Evolutionary conservation across 164 flowering plant species (phyloP).

Genomic region (Warburgia ugandensis): DNA sequence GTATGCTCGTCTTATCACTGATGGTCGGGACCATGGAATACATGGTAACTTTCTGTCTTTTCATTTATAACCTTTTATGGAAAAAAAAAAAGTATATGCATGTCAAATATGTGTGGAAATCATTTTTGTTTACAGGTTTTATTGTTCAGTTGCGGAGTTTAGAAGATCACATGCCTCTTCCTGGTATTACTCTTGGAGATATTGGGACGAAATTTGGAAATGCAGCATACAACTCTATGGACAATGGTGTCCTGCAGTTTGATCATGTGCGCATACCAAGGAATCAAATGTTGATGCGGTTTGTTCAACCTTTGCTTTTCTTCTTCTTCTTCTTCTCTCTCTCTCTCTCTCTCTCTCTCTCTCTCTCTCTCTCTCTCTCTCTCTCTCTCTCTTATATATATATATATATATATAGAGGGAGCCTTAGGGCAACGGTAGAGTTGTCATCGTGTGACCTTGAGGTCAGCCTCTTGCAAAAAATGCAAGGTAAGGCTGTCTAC

Average conservation of each 20-base stretch:
- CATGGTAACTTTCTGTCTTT: constrained; percentile 42
- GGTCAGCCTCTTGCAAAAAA: too few relatives aligned
- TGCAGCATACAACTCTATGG: constrained; percentile 95
- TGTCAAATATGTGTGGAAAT: not conserved
- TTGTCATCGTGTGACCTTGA: too few relatives aligned
- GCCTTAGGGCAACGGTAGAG: too few relatives aligned
- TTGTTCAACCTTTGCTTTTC: constrained; percentile 11
- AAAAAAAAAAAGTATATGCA: not conserved
- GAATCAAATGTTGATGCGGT: constrained; percentile 96
- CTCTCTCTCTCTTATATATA: too few relatives aligned
- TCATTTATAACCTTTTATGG: not conserved
- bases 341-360: too few relatives aligned
- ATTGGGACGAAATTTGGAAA: constrained; percentile 97
- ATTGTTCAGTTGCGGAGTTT: constrained; percentile 90
- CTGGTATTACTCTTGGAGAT: constrained; percentile 90
- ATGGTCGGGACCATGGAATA: constrained; percentile 75
- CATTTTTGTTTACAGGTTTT: constrained; percentile 45
- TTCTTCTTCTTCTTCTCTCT: not conserved
- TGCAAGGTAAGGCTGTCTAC: too few relatives aligned
- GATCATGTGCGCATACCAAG: constrained; percentile 94
- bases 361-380: too few relatives aligned
- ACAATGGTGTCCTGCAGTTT: constrained; percentile 84
- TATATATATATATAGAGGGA: too few relatives aligned
- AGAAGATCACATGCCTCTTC: constrained; percentile 88
- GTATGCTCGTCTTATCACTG: constrained; percentile 75